These are phyloP conservation scores for Blepharisma undulans DNA, from an alignment of 169 alveolate genomes.

Conservation along the genomic window DNA sequence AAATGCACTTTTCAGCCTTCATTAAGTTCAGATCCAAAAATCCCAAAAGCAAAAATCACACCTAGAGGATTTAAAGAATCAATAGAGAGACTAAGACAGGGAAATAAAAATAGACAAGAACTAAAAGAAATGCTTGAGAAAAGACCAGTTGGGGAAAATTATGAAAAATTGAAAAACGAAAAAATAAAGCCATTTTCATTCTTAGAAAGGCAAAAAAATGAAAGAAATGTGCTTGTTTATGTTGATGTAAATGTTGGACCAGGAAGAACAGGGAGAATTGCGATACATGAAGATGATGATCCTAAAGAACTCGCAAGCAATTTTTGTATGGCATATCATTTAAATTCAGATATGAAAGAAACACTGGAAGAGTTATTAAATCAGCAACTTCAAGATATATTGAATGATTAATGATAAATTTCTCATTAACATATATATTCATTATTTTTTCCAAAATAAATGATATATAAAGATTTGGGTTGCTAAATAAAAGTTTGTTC, in stretches of 20 bases:
- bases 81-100: slow-evolving; percentile 44
- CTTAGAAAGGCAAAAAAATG: slow-evolving; percentile 37
- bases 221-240: slow-evolving; percentile 30
- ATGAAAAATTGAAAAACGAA: slow-evolving; percentile 45
- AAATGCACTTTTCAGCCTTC: slow-evolving; percentile 52
- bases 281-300: slow-evolving; percentile 48
- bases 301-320: slow-evolving; percentile 37
- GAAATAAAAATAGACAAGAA: not conserved
- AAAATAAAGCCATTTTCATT: slow-evolving; percentile 37
- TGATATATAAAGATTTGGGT: no score
- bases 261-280: slow-evolving; percentile 52
- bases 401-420: slow-evolving; percentile 6
- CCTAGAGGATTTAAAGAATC: slow-evolving; percentile 49
- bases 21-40: not conserved
- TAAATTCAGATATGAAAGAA: slow-evolving; percentile 20
- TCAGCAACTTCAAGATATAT: not conserved
- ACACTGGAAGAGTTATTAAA: slow-evolving; percentile 3
- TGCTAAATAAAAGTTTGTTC: no score
- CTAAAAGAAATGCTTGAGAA: slow-evolving; percentile 37
- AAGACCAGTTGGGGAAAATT: slow-evolving; percentile 47
- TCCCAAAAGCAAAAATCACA: not conserved
- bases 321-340: slow-evolving; percentile 42
- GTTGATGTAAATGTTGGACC: slow-evolving; percentile 51
- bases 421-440: not conserved
- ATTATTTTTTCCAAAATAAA: no score